A percentile compares a stretch with the other conserved stretches of the same genome.
Conservation (phyloP, 2,329 filamentous ascomycete genomes). For the Aspergillus chevalieri region DNA sequence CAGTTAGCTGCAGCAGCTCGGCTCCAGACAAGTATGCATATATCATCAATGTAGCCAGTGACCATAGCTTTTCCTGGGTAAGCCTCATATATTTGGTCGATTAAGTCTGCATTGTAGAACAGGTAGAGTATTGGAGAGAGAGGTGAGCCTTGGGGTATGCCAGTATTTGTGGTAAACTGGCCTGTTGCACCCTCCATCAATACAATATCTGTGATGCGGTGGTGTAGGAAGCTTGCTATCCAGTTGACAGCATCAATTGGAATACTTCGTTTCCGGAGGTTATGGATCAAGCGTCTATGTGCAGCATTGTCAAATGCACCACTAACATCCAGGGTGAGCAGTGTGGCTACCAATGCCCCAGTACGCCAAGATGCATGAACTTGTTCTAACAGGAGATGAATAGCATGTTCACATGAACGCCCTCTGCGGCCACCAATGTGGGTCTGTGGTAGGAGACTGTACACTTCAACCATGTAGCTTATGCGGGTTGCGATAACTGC, state of each 20-base stretch:
- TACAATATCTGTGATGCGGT: neutral
- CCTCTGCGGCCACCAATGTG: slow-evolving; percentile 9
- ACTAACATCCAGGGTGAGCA: slow-evolving; percentile 8
- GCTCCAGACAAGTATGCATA: neutral
- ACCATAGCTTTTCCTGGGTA: neutral
- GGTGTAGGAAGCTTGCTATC: slow-evolving; percentile 3
- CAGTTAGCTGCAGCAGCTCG: neutral
- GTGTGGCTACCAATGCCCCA: neutral
- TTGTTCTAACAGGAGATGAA: slow-evolving; percentile 6
- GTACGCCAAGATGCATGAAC: slow-evolving; percentile 3
- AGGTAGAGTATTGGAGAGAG: slow-evolving; percentile 6
- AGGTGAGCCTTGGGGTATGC: slow-evolving; percentile 1
- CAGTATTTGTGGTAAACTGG: neutral
- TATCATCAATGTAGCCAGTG: neutral
- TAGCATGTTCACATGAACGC: slow-evolving; percentile 9
- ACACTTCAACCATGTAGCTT: slow-evolving; percentile 3
- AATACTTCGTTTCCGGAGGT: slow-evolving; percentile 1
- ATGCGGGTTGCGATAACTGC: slow-evolving; percentile 4
- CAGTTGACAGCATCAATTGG: neutral
- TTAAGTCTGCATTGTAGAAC: neutral
- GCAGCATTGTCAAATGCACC: slow-evolving; percentile 11
- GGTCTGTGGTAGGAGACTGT: slow-evolving; percentile 2
- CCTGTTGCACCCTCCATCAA: slow-evolving; percentile 2
- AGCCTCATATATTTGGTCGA: neutral
- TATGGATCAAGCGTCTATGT: slow-evolving; percentile 6